phyloP scores from a whole-genome alignment of 2,329 filamentous ascomycete species.

The Purpureocillium lavendulum region DNA sequence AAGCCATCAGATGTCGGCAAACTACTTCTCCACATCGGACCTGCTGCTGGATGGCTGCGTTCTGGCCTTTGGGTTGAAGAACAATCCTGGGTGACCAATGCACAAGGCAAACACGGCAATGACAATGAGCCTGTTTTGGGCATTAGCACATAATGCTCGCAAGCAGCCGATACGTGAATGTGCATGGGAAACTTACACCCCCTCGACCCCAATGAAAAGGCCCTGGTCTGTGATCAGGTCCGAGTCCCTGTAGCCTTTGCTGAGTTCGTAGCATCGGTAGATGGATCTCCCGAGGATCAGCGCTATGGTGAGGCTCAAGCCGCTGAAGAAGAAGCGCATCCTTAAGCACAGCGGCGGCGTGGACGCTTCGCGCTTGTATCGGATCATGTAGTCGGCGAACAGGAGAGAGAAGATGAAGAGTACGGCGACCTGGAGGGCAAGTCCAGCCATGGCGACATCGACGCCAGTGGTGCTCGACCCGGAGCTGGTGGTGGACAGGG shows the following conservation, averaged over 20 bases:
- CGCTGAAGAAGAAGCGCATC: conserved; percentile 37
- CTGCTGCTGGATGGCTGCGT: background rate
- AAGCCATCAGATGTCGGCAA: too few relatives aligned
- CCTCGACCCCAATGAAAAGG: conserved; percentile 47
- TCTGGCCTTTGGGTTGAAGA: background rate
- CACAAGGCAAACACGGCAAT: conserved; percentile 27
- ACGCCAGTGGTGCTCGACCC: conserved; percentile 35
- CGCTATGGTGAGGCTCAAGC: conserved; percentile 44
- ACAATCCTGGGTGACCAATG: conserved; percentile 27
- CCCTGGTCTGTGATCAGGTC: conserved; percentile 41
- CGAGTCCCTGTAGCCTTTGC: conserved; percentile 48
- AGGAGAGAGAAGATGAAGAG: conserved; percentile 42
- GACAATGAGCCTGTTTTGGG: conserved; percentile 19
- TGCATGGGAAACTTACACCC: too few relatives aligned
- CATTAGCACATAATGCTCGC: conserved; percentile 13
- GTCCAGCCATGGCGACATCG: conserved; percentile 35
- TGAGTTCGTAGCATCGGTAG: conserved; percentile 58
- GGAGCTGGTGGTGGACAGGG: conserved; percentile 33
- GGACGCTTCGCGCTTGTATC: conserved; percentile 40
- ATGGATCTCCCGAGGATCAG: conserved; percentile 53
- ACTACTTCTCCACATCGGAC: background rate
- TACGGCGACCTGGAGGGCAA: conserved; percentile 49
- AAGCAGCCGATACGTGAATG: too few relatives aligned
- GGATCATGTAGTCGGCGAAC: conserved; percentile 38
- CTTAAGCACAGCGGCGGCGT: conserved; percentile 8